phyloP scores from a whole-genome alignment of 257 asterid genomes.

The Haberlea rhodopensis region DNA sequence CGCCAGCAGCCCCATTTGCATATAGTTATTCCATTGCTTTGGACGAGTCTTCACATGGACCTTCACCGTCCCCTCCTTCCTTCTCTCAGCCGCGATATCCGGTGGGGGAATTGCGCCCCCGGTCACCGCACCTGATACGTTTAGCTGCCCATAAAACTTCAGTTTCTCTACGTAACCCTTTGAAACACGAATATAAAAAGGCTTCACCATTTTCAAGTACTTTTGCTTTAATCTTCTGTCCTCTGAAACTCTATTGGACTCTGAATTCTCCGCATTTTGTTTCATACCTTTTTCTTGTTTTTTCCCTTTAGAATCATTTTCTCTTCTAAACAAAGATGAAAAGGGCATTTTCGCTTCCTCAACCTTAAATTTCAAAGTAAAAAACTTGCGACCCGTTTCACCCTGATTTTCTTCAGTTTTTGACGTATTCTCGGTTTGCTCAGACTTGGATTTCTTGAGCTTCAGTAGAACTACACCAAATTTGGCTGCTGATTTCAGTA shows the following conservation, averaged over 20 bases:
- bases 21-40: slow-evolving; percentile 48
- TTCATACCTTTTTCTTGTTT: slow-evolving; percentile 27
- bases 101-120: slow-evolving; percentile 7
- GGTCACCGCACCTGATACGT: too few species aligned
- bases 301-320: slow-evolving; percentile 42
- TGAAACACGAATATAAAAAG: slow-evolving; percentile 65
- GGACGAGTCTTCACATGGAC: slow-evolving; percentile 31
- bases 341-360: slow-evolving; percentile 51
- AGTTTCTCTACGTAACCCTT: slow-evolving; percentile 66
- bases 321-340: slow-evolving; percentile 53
- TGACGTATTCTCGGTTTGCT: slow-evolving; percentile 9
- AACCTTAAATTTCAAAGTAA: slow-evolving; percentile 55
- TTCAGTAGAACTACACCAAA: slow-evolving; percentile 46
- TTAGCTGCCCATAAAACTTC: slow-evolving; percentile 35
- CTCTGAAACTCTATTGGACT: slow-evolving; percentile 21
- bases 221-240: slow-evolving; percentile 55
- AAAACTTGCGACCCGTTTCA: slow-evolving; percentile 29
- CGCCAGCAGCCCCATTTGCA: slow-evolving; percentile 61
- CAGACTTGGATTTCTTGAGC: slow-evolving; percentile 42
- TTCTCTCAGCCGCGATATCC: slow-evolving; percentile 21
- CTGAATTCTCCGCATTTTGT: slow-evolving; percentile 23
- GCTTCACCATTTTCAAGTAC: slow-evolving; percentile 79
- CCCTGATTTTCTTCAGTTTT: slow-evolving; percentile 6
- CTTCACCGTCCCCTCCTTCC: slow-evolving; percentile 19
- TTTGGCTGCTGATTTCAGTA: slow-evolving; percentile 43